phyloP scores from a whole-genome alignment of 2,329 filamentous ascomycete species.

The Lecanosticta acicola region DNA sequence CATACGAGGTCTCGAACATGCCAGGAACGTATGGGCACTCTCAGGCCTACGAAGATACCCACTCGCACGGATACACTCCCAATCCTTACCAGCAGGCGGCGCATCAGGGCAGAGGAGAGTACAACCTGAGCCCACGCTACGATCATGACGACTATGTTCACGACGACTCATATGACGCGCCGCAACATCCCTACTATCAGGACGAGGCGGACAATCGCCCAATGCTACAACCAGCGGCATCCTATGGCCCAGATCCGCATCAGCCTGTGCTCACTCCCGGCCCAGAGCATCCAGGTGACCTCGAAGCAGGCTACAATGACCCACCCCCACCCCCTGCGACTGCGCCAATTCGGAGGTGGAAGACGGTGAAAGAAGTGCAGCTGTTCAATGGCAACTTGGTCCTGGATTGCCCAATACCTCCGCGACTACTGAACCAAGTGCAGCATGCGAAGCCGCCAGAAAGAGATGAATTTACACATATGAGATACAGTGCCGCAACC shows the following conservation, averaged over 20 bases:
- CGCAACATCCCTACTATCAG: conserved; percentile 52
- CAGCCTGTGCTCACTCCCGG: conserved; percentile 35
- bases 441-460: conserved; percentile 73
- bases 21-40: conserved; percentile 58
- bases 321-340: conserved; percentile 49
- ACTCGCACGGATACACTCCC: conserved; percentile 39
- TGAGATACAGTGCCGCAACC: conserved; percentile 90
- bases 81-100: conserved; percentile 38
- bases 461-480: conserved; percentile 83
- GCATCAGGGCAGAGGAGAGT: conserved; percentile 49
- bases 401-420: conserved; percentile 91
- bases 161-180: conserved; percentile 35
- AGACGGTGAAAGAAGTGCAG: conserved; percentile 94
- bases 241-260: conserved; percentile 57
- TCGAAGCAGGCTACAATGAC: conserved; percentile 37
- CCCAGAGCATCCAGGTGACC: conserved; percentile 35
- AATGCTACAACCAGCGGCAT: conserved; percentile 62
- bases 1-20: conserved; percentile 68
- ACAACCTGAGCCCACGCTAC: conserved; percentile 65
- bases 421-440: conserved; percentile 77
- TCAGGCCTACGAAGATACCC: conserved; percentile 53
- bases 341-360: conserved; percentile 76
- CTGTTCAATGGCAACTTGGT: conserved; percentile 95
- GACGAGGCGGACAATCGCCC: conserved; percentile 66
- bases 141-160: conserved; percentile 77